phyloP scores from a whole-genome alignment of 176 grass and related monocot genomes.

The Triticum monococcum region DNA sequence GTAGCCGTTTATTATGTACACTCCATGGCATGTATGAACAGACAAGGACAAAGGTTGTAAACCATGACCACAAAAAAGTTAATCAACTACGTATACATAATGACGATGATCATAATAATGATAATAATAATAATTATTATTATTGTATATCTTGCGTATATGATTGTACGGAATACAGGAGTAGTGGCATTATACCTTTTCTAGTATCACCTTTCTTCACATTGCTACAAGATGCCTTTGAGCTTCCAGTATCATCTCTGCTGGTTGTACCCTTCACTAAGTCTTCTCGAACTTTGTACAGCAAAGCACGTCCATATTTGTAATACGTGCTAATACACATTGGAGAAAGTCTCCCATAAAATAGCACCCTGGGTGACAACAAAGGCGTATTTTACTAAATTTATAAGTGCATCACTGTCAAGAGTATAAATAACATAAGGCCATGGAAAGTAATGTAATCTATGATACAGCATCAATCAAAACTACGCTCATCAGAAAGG shows the following conservation, averaged over 20 bases:
- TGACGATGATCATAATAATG: not conserved
- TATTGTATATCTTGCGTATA: not conserved
- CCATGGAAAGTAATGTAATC: not conserved
- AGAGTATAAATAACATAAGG: not conserved
- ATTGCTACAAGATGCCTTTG: slow-evolving; percentile 51
- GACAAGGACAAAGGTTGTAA: not conserved
- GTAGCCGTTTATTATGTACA: too few species aligned
- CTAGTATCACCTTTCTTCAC: slow-evolving; percentile 31
- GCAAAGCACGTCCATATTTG: slow-evolving; percentile 72
- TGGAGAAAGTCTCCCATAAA: slow-evolving; percentile 67
- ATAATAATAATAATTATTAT: too few species aligned
- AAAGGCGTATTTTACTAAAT: not conserved
- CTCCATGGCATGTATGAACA: too few species aligned
- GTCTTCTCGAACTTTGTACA: slow-evolving; percentile 68
- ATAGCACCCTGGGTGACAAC: slow-evolving; percentile 37
- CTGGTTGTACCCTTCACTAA: slow-evolving; percentile 46
- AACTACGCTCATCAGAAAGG: not conserved
- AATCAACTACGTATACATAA: not conserved
- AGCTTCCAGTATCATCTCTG: slow-evolving; percentile 43
- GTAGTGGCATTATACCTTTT: slow-evolving; percentile 50
- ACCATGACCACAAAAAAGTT: not conserved
- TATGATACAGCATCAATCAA: not conserved
- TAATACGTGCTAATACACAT: slow-evolving; percentile 82
- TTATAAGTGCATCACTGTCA: not conserved
- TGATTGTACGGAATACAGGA: not conserved